Conservation (phyloP, 2,329 filamentous ascomycete species). For the Arthroderma sp. region DNA sequence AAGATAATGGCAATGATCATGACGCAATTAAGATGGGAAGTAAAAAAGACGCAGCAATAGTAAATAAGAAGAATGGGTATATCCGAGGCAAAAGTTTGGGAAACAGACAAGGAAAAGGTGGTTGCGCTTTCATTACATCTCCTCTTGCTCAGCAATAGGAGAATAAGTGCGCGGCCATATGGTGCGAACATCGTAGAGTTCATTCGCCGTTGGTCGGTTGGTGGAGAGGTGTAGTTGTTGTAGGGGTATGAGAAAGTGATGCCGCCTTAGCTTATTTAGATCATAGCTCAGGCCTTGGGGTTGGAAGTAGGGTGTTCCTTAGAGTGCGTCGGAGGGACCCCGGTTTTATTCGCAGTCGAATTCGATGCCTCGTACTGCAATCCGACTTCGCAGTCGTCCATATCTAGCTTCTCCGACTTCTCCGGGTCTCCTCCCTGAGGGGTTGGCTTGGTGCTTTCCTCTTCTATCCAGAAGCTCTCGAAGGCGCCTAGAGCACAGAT, state of each 20-base stretch:
- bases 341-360: not conserved
- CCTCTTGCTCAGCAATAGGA: constrained; percentile 1
- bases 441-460: constrained; percentile 36
- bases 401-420: constrained; percentile 8
- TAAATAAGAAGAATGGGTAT: not conserved
- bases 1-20: constrained; percentile 4
- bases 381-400: constrained; percentile 24
- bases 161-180: not conserved
- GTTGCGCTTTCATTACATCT: not conserved
- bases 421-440: constrained; percentile 3
- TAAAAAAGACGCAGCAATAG: not conserved
- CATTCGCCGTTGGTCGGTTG: not conserved
- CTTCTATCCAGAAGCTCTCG: constrained; percentile 63
- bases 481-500: constrained; percentile 64
- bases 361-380: constrained; percentile 4
- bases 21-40: not conserved
- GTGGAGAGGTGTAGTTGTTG: not conserved
- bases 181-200: not conserved
- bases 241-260: not conserved
- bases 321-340: not conserved
- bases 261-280: not conserved
- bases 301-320: not conserved
- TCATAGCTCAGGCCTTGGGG: not conserved
- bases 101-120: not conserved
- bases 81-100: not conserved